These are phyloP conservation scores for Rhododendron molle DNA, from an alignment of 148 eudicot genomes.

Conservation along the genomic window DNA sequence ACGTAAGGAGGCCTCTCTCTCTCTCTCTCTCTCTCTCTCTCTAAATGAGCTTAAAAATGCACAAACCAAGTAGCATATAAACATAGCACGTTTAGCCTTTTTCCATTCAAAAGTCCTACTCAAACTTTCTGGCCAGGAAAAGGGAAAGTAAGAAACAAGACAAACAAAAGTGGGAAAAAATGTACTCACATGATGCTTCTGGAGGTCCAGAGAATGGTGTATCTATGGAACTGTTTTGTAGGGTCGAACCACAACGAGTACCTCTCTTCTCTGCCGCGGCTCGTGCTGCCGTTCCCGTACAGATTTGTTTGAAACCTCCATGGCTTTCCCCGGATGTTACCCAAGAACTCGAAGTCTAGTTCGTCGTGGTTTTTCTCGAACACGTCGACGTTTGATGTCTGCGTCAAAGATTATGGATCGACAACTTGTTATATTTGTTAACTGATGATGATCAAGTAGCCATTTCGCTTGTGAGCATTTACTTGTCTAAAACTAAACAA, in stretches of 20 bases:
- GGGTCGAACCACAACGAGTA: conserved; percentile 77
- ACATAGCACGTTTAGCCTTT: not conserved
- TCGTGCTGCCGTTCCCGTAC: conserved; percentile 73
- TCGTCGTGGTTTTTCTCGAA: conserved; percentile 66
- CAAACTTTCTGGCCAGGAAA: not conserved
- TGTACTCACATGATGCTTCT: conserved; percentile 46
- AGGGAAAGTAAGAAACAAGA: not conserved
- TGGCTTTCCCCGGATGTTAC: conserved; percentile 56
- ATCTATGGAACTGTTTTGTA: conserved; percentile 56
- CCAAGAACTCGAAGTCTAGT: conserved; percentile 68
- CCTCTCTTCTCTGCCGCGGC: conserved; percentile 70
- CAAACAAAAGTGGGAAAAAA: not conserved
- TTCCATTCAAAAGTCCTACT: not conserved
- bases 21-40: not conserved
- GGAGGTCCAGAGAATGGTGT: conserved; percentile 77
- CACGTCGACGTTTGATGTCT: conserved; percentile 72
- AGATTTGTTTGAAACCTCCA: conserved; percentile 78
- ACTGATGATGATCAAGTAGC: not conserved
- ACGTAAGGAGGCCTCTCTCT: not conserved
- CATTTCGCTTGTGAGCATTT: not conserved
- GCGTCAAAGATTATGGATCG: not conserved
- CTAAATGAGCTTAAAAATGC: not conserved
- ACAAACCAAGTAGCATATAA: not conserved
- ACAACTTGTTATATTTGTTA: not conserved
- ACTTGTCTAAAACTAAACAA: not conserved